A percentile compares a stretch with the other conserved stretches of the same genome.
Evolutionary conservation across 2,329 filamentous ascomycete species (phyloP).

Genomic region (Orbilia ellipsospora): DNA sequence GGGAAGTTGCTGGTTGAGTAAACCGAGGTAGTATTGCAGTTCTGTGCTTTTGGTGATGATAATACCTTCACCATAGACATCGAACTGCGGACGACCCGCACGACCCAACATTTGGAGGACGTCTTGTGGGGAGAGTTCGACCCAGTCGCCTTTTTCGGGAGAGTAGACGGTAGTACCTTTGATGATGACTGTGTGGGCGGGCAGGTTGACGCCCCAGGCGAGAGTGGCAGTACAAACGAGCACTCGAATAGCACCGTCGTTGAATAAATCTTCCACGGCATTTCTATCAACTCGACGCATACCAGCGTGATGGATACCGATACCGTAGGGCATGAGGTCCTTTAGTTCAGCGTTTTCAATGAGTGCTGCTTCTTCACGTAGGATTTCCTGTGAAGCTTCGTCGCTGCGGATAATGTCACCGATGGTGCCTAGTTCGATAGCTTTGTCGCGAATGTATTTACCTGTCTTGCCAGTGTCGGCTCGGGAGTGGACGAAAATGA

Average conservation of each 20-base stretch:
- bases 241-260: conserved; percentile 89
- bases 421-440: conserved; percentile 95
- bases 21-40: conserved; percentile 95
- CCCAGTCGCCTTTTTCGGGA: conserved; percentile 98
- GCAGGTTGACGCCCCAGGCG: conserved; percentile 98
- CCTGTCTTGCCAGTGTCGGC: conserved; percentile 99
- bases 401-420: conserved; percentile 94
- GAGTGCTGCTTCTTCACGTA: conserved; percentile 80
- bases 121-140: conserved; percentile 95
- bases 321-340: conserved; percentile 92
- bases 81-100: conserved; percentile 94
- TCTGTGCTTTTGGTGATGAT: conserved; percentile 96
- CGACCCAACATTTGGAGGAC: conserved; percentile 98
- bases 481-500: conserved; percentile 97
- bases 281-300: conserved; percentile 96
- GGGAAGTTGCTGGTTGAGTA: conserved; percentile 95
- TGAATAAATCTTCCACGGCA: conserved; percentile 93
- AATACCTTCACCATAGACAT: conserved; percentile 97
- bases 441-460: conserved; percentile 94
- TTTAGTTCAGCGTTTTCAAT: conserved; percentile 90
- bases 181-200: conserved; percentile 97
- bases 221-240: conserved; percentile 97
- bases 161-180: conserved; percentile 99
- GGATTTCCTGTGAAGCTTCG: conserved; percentile 86
- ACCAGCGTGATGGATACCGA: conserved; percentile 97